Percentiles rank a stretch among this genome's conserved stretches.
Conservation (phyloP, 177 flowering plant genomes). For the Vitis hybrid region DNA sequence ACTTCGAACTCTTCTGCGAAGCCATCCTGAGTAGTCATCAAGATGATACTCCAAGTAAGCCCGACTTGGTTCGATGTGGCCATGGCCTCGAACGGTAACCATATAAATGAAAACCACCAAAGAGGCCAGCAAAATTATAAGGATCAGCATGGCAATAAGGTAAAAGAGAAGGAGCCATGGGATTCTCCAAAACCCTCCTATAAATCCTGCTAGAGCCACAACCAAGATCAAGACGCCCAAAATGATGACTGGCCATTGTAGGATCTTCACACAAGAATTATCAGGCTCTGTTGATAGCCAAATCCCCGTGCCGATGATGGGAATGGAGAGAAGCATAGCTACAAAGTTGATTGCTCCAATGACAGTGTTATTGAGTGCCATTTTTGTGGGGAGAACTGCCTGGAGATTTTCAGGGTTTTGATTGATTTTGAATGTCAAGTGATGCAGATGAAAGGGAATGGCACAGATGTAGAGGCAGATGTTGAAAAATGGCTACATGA, state of each 20-base stretch:
- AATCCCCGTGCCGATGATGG: conserved; percentile 84
- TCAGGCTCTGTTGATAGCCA: conserved; percentile 76
- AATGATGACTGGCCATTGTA: conserved; percentile 94
- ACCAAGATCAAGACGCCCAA: conserved; percentile 69
- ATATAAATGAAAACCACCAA: conserved; percentile 68
- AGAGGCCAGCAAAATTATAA: conserved; percentile 54
- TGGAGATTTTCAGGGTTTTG: not conserved
- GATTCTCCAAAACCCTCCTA: conserved; percentile 82
- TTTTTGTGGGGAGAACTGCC: conserved; percentile 15
- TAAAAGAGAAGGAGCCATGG: conserved; percentile 66
- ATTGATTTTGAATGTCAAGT: not conserved
- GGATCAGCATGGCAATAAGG: conserved; percentile 71
- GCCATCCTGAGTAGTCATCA: conserved; percentile 77
- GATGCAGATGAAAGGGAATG: not conserved
- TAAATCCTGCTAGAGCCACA: conserved; percentile 68
- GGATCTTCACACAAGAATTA: conserved; percentile 74
- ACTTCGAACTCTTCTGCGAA: conserved; percentile 55
- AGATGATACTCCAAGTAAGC: conserved; percentile 76
- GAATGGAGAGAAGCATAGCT: conserved; percentile 80
- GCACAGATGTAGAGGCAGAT: not conserved
- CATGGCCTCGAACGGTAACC: conserved; percentile 74
- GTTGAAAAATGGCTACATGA: conserved; percentile 8
- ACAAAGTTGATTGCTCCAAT: conserved; percentile 82
- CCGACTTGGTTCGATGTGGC: conserved; percentile 73
- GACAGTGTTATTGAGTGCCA: conserved; percentile 85